These are phyloP conservation scores for Russula brevipes DNA, from an alignment of 768 basidiomycete genomes.

Conservation along the genomic window DNA sequence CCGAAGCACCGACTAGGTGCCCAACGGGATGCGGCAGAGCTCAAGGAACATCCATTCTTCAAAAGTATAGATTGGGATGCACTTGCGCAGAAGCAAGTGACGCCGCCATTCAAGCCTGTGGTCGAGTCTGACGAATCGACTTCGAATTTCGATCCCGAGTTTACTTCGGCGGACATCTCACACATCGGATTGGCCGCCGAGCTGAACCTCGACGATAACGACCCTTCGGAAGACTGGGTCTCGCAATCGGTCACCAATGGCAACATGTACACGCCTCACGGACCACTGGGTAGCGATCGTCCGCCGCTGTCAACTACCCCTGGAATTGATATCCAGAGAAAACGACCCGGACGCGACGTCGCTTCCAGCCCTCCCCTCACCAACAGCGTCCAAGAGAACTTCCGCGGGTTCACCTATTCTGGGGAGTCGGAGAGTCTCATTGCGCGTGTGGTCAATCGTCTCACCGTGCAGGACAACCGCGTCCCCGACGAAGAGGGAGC, in stretches of 20 bases:
- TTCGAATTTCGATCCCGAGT: constrained; percentile 98
- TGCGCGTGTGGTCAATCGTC: constrained; percentile 39
- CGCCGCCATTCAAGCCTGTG: constrained; percentile 95
- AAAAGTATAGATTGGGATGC: constrained; percentile 86
- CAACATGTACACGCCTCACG: constrained; percentile 62
- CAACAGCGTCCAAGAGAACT: constrained; percentile 92
- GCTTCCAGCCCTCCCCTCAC: constrained; percentile 60
- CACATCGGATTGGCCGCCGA: constrained; percentile 52
- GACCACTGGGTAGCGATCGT: constrained; percentile 55
- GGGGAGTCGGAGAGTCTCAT: constrained; percentile 59
- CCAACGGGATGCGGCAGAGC: constrained; percentile 81
- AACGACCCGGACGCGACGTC: constrained; percentile 34
- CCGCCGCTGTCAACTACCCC: constrained; percentile 21
- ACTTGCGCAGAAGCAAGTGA: constrained; percentile 79
- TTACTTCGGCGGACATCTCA: constrained; percentile 86
- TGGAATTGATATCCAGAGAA: constrained; percentile 20
- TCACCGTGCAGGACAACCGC: constrained; percentile 32
- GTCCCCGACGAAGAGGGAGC: constrained; percentile 37
- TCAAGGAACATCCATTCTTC: constrained; percentile 97
- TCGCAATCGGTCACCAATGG: constrained; percentile 32
- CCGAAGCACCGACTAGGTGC: constrained; percentile 97
- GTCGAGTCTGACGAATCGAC: constrained; percentile 98
- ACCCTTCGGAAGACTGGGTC: constrained; percentile 68
- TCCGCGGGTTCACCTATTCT: constrained; percentile 88
- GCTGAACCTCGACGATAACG: constrained; percentile 43